Evolutionary conservation across 305 asterid genomes (phyloP), one percentile per base, ranked within the genome.

Genomic region (Ajuga reptans): DNA sequence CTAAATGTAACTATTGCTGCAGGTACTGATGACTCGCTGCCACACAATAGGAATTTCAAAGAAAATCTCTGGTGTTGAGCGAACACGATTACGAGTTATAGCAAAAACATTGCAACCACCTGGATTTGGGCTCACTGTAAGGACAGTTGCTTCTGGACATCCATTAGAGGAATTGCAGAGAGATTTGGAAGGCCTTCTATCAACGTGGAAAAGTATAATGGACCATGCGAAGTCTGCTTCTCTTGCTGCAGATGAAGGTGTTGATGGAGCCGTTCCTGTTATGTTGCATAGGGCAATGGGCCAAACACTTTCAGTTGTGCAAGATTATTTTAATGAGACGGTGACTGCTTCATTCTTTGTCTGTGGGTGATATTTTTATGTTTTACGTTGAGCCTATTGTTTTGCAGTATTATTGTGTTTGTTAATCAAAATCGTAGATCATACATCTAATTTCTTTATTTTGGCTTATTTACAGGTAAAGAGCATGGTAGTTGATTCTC

Each of bases 171-270:
- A 93, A 73, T 78, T 93, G 86, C 88, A 85, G 81, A 86, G 85
- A 83, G 96, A 94, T 77, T 83, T 94, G 82, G 96, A 91, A 73
- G 87, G 92, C 53, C 85, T 91, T 60, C 83, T 89, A 73, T 82
- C 83, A 64, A 94, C 93, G 17, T 94, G 97, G 99, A 91, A 89
- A 80, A 79, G 81, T 76, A 87, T 89, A 67, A 77, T 78, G 74
- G 99, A 89, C 74, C 87, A 94, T 78, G 99, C 96, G 54, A 89
- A 81, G 76, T 91, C 96, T 72, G 91, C 97, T 12, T 91, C 96
- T 76, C 97, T 94, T 77, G 99, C 97, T 69, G 96, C 96, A 51
- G 93, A 91, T 70, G 99, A 89, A 89, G 96, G 97, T 49, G 83
- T 94, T 74, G 89, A 89, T 62, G 99, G 96, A 75, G 96, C 99